Evolutionary conservation across 140 eudicot species (phyloP).

Genomic region (Flaveria floridana): DNA sequence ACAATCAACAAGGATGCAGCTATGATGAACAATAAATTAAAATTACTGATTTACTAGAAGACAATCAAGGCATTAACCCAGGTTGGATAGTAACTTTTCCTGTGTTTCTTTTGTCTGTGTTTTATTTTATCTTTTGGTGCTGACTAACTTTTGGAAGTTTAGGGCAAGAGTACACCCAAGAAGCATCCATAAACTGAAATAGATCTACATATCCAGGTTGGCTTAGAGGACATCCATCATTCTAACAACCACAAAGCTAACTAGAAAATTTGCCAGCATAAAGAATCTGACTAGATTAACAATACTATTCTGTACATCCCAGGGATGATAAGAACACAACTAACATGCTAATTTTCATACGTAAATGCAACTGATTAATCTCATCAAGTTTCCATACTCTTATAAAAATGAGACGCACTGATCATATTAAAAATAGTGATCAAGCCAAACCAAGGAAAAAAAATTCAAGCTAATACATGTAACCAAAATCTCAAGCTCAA

Average conservation of each 20-base stretch:
- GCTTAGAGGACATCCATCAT: not conserved
- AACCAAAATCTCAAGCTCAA: constrained; percentile 11
- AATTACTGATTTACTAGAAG: constrained; percentile 4
- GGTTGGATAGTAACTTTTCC: not conserved
- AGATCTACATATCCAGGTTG: constrained; percentile 1
- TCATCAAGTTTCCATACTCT: not conserved
- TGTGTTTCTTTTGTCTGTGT: not conserved
- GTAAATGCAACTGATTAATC: not conserved
- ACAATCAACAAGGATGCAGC: constrained; percentile 7
- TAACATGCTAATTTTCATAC: not conserved
- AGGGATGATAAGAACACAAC: not conserved
- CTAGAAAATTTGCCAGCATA: not conserved
- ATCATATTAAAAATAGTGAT: not conserved
- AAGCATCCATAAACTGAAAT: not conserved
- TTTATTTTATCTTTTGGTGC: not conserved
- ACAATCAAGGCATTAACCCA: constrained; percentile 9
- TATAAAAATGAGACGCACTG: not conserved
- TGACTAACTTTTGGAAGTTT: not conserved
- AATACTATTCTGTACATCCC: not conserved
- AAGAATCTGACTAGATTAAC: not conserved
- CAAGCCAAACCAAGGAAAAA: constrained; percentile 11
- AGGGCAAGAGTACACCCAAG: not conserved
- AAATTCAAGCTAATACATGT: not conserved
- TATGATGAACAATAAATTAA: not conserved
- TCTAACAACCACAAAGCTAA: not conserved